These are phyloP conservation scores for Ceriops tagal DNA, from an alignment of 345 rosid genomes.

Conservation along the genomic window DNA sequence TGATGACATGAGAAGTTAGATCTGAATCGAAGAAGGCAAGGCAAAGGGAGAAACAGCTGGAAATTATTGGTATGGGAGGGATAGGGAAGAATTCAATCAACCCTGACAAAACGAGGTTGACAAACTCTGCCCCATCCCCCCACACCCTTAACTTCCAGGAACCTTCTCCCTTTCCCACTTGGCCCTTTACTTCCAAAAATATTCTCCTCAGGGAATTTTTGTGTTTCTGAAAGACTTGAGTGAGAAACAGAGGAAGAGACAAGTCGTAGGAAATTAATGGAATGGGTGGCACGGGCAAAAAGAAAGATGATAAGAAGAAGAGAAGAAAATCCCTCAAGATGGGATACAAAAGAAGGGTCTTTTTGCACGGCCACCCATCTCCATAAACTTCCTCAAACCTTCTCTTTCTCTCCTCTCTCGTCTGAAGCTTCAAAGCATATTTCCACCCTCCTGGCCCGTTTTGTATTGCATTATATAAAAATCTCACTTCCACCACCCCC, in stretches of 20 bases:
- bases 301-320: background rate
- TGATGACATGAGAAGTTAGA: too few relatives aligned
- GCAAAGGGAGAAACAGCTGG: slow-evolving; percentile 11
- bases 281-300: slow-evolving; percentile 12
- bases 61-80: slow-evolving; percentile 29
- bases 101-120: background rate
- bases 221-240: too few relatives aligned
- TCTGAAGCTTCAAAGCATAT: rapidly evolving
- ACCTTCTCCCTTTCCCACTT: background rate
- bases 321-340: too few relatives aligned
- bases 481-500: too few relatives aligned
- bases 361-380: too few relatives aligned
- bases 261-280: slow-evolving; percentile 3
- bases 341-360: too few relatives aligned
- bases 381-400: too few relatives aligned
- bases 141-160: slow-evolving; percentile 22
- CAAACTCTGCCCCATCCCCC: slow-evolving; percentile 13
- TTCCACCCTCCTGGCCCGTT: too few relatives aligned
- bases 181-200: too few relatives aligned
- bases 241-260: slow-evolving; percentile 4
- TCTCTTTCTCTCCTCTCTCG: too few relatives aligned
- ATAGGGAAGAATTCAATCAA: slow-evolving; percentile 8
- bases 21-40: background rate
- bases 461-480: too few relatives aligned
- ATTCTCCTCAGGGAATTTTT: too few relatives aligned